Percentiles rank a stretch among this genome's conserved stretches.
phyloP scores from a whole-genome alignment of 352 stramenopile species.

The Aphanomyces stellatus region DNA sequence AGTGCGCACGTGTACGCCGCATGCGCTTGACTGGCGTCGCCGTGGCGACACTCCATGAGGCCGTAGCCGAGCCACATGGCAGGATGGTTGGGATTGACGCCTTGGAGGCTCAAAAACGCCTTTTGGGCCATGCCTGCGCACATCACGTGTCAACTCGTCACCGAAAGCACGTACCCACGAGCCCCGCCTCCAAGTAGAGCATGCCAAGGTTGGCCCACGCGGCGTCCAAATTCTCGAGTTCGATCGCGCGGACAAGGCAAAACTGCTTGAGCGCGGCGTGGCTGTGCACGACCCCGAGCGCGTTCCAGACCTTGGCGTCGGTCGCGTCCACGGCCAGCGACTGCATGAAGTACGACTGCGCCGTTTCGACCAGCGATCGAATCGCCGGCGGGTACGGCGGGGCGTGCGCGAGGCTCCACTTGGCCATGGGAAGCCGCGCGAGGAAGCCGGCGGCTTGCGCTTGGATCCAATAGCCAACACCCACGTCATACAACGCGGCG shows the following conservation, averaged over 20 bases:
- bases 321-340: slow-evolving; percentile 38
- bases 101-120: slow-evolving; percentile 73
- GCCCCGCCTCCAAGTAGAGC: slow-evolving; percentile 51
- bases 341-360: slow-evolving; percentile 34
- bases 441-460: slow-evolving; percentile 38
- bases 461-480: slow-evolving; percentile 73
- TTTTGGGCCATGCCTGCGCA: slow-evolving; percentile 44
- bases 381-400: neutral
- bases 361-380: slow-evolving; percentile 27
- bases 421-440: slow-evolving; percentile 22
- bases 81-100: slow-evolving; percentile 68
- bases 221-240: slow-evolving; percentile 45
- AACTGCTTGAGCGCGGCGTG: slow-evolving; percentile 72
- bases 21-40: slow-evolving; percentile 40
- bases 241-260: slow-evolving; percentile 57
- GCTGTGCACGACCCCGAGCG: slow-evolving; percentile 49
- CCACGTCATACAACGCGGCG: slow-evolving; percentile 52
- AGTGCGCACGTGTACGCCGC: slow-evolving; percentile 75
- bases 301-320: slow-evolving; percentile 67
- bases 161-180: slow-evolving; percentile 7
- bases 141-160: neutral
- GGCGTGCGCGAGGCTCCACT: slow-evolving; percentile 34
- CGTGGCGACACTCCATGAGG: slow-evolving; percentile 40
- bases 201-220: slow-evolving; percentile 82
- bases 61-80: slow-evolving; percentile 84